phyloP scores from a whole-genome alignment of 176 grass and related monocot species.

The Alopecurus myosuroides region DNA sequence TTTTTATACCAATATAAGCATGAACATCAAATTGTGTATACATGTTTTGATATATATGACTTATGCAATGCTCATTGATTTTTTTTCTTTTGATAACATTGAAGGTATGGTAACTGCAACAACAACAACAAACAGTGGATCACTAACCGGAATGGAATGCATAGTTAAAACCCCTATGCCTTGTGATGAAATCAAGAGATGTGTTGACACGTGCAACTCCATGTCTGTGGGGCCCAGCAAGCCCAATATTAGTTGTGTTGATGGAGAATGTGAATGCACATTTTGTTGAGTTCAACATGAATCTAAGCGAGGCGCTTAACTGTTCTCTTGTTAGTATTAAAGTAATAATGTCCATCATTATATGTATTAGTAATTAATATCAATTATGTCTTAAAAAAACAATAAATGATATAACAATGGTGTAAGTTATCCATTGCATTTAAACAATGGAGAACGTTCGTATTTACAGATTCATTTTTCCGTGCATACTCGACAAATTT shows the following conservation, averaged over 20 bases:
- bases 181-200: constrained; percentile 1
- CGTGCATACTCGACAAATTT: not conserved
- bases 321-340: not conserved
- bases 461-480: not conserved
- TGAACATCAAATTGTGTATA: not conserved
- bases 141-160: not conserved
- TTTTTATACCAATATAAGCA: not conserved
- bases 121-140: not conserved
- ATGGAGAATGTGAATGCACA: not conserved
- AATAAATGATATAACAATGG: not conserved
- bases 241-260: not conserved
- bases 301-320: not conserved
- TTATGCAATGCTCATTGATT: not conserved
- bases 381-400: not conserved
- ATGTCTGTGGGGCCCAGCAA: not conserved
- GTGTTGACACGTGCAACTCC: not conserved
- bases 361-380: not conserved
- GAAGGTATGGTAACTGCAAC: not conserved
- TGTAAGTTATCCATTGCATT: not conserved
- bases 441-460: not conserved
- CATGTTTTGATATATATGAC: not conserved
- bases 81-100: not conserved
- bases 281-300: not conserved
- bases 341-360: not conserved
- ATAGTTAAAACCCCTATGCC: not conserved